phyloP scores from a whole-genome alignment of 208 protist genomes.

The Acanthamoeba royreba region DNA sequence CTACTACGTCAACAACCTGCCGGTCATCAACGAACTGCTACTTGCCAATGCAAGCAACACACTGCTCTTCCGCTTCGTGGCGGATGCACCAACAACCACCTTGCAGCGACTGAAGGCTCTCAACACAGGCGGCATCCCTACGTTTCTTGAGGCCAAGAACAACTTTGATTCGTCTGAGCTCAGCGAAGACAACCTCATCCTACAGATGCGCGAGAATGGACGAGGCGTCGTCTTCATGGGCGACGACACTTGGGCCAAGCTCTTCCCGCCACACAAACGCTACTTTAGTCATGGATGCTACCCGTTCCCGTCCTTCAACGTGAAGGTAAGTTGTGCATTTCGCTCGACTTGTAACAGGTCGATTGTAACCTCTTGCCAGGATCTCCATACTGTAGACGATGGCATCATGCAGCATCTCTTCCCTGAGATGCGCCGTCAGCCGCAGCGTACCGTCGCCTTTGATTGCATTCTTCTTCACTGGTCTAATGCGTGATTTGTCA shows the following conservation, averaged over 20 bases:
- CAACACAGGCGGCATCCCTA: slow-evolving; percentile 93
- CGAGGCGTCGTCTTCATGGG: slow-evolving; percentile 85
- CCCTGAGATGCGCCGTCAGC: slow-evolving; percentile 55
- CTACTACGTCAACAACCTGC: slow-evolving; percentile 71
- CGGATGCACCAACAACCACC: slow-evolving; percentile 96
- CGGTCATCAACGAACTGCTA: slow-evolving; percentile 54
- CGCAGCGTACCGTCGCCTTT: not conserved
- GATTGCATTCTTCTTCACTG: not conserved
- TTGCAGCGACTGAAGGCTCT: slow-evolving; percentile 94
- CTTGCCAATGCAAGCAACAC: slow-evolving; percentile 21
- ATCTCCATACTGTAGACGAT: slow-evolving; percentile 94
- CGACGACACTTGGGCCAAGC: slow-evolving; percentile 94
- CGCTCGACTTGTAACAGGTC: too few species aligned
- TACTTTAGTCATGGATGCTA: slow-evolving; percentile 21
- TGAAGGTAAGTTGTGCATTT: too few species aligned
- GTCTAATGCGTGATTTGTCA: not conserved
- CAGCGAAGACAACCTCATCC: slow-evolving; percentile 89
- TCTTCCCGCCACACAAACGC: slow-evolving; percentile 84
- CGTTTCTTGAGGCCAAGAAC: slow-evolving; percentile 91
- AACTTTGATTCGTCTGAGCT: slow-evolving; percentile 89
- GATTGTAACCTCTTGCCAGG: too few species aligned
- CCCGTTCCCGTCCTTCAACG: slow-evolving; percentile 91
- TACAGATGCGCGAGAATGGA: slow-evolving; percentile 81
- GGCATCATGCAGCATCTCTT: slow-evolving; percentile 83
- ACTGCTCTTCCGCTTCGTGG: slow-evolving; percentile 83